A percentile compares a stretch with the other conserved stretches of the same genome.
Evolutionary conservation across 176 grass and related monocot genomes (phyloP).

Genomic region (Avena insularis): DNA sequence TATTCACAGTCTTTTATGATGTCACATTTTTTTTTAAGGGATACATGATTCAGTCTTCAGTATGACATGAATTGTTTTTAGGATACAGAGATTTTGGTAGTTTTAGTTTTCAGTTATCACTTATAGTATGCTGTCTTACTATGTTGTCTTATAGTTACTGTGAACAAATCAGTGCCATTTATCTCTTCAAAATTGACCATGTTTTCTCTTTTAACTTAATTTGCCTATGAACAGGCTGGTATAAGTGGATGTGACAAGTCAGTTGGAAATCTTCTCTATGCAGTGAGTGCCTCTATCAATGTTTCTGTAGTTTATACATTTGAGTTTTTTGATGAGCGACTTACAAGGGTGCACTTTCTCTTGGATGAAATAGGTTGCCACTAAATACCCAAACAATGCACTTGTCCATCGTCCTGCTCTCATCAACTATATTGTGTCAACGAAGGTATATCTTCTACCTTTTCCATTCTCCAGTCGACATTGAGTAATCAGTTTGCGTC

Average conservation of each 20-base stretch:
- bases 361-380: slow-evolving; percentile 72
- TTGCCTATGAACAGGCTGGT: slow-evolving; percentile 58
- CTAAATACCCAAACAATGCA: slow-evolving; percentile 84
- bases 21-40: too few relatives aligned
- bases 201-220: neutral
- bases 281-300: slow-evolving; percentile 43
- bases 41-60: too few relatives aligned
- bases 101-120: neutral
- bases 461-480: neutral
- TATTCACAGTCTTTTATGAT: too few relatives aligned
- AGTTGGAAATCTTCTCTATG: slow-evolving; percentile 81
- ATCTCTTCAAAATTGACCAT: neutral
- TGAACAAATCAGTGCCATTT: neutral
- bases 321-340: slow-evolving; percentile 8
- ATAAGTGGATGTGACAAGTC: slow-evolving; percentile 70
- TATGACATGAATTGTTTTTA: too few relatives aligned
- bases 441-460: slow-evolving; percentile 48
- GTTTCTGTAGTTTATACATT: neutral
- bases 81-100: too few relatives aligned
- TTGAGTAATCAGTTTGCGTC: neutral
- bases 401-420: slow-evolving; percentile 82
- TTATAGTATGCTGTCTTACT: neutral
- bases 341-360: slow-evolving; percentile 20
- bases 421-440: slow-evolving; percentile 68
- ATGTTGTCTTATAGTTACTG: too few relatives aligned